Evolutionary conservation across 176 grass and related monocot species (phyloP).

Genomic region (Zizania latifolia): DNA sequence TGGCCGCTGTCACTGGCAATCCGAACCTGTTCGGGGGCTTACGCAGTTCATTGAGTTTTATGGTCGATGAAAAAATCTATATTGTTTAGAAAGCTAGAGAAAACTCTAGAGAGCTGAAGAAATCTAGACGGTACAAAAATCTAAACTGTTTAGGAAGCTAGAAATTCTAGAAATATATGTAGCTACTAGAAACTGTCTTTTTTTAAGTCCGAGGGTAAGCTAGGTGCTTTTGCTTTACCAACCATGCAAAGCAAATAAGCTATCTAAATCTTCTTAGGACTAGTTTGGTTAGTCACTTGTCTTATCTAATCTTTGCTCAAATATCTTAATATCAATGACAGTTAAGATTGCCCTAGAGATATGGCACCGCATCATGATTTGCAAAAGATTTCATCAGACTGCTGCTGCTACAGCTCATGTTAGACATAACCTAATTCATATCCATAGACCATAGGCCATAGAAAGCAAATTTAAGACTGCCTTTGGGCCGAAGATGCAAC

Average conservation of each 20-base stretch:
- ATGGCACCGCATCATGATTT: constrained; percentile 1
- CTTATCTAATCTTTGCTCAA: not conserved
- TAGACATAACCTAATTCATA: not conserved
- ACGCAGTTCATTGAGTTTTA: too few relatives aligned
- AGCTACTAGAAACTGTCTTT: too few relatives aligned
- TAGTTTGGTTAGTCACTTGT: not conserved
- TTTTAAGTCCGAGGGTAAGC: not conserved
- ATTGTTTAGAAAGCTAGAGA: too few relatives aligned
- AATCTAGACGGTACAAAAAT: too few relatives aligned
- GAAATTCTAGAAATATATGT: too few relatives aligned
- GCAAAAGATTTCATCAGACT: not conserved
- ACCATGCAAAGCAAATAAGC: not conserved
- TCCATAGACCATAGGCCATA: not conserved
- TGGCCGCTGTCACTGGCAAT: not conserved
- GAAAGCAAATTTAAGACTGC: not conserved
- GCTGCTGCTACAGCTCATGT: not conserved
- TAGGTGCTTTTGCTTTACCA: not conserved
- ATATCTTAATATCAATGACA: not conserved
- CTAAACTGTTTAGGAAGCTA: too few relatives aligned
- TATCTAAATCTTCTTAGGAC: not conserved
- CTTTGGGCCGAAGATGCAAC: not conserved
- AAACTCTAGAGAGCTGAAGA: too few relatives aligned
- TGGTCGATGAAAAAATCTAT: too few relatives aligned
- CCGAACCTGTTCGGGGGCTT: too few relatives aligned
- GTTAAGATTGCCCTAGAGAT: not conserved